A percentile compares a stretch with the other conserved stretches of the same genome.
phyloP scores from a whole-genome alignment of 352 stramenopile species.

The Sclerospora graminicola region DNA sequence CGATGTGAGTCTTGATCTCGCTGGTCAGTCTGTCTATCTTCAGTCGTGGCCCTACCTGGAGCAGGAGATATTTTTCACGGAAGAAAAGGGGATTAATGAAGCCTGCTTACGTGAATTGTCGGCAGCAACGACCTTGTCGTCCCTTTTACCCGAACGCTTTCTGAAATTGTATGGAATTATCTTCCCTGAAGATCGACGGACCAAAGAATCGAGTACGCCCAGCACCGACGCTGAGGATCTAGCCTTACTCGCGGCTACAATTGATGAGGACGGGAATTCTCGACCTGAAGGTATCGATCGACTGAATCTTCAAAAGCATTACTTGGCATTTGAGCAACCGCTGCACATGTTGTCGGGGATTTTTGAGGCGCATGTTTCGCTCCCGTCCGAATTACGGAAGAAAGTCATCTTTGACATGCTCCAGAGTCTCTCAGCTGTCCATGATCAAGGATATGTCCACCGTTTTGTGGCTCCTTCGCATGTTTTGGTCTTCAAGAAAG shows the following conservation, averaged over 20 bases:
- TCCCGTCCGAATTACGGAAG: conserved; percentile 45
- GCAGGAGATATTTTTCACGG: conserved; percentile 35
- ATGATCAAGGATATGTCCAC: conserved; percentile 67
- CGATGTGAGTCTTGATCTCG: conserved; percentile 31
- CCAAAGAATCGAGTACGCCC: conserved; percentile 3
- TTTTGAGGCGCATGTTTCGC: conserved; percentile 41
- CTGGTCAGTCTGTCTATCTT: conserved; percentile 47
- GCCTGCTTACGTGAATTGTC: conserved; percentile 49
- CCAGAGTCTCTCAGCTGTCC: conserved; percentile 39
- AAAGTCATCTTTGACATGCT: conserved; percentile 68
- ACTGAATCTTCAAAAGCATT: conserved; percentile 40
- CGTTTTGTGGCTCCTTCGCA: conserved; percentile 62
- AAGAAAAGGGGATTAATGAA: conserved; percentile 35
- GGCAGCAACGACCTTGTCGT: conserved; percentile 32
- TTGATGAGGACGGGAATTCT: conserved; percentile 23
- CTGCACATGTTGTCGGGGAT: conserved; percentile 69
- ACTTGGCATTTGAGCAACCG: conserved; percentile 70
- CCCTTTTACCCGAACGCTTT: conserved; percentile 36
- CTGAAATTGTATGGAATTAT: conserved; percentile 55
- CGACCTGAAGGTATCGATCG: conserved; percentile 23
- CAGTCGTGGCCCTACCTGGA: conserved; percentile 76
- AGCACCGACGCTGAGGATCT: conserved; percentile 24
- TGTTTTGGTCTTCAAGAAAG: conserved; percentile 59
- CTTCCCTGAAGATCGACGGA: conserved; percentile 39
- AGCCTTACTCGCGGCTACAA: conserved; percentile 22